Evolutionary conservation across 169 alveolate genomes (phyloP), one percentile per base, ranked within the genome.

Genomic region (Eimeria necatrix): DNA sequence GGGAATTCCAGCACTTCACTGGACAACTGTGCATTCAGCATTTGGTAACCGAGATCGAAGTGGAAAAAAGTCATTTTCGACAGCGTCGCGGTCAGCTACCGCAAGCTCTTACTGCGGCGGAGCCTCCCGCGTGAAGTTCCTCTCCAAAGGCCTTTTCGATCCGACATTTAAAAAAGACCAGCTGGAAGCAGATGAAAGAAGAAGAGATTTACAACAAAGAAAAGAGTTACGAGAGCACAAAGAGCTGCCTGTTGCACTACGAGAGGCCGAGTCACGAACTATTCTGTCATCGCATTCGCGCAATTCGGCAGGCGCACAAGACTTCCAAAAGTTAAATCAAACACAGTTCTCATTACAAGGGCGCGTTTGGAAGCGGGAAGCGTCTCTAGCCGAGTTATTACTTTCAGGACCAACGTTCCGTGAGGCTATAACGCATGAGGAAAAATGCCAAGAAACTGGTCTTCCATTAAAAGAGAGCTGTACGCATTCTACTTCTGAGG

Each of bases 401-500:
- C 90, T 81, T 24, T 59, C 73, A 22, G 90, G 90, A 64, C 90
- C 90, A 53, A 81, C 90, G 14, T 81, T 81, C 71, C 90, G 90
- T n/a, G 90, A 81, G 90, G 51, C 73, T 2, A 81, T 81, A 51
- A n/a, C 53, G 4, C 52, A 53, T 4, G 71, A 81, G 16, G 52
- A 0, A 56, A 53, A 52, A 46, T 9, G 26, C 26, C n/a, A 49
- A 7, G 49, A 41, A 59, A 22, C 46, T 16, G 32, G 10, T 26
- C 7, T 24, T 61, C 24, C 51, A 22, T 52, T 59, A 0, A 81
- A 61, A 26, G 10, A 60, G 26, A 80, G 52, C 68, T 52, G 24
- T 22, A 14, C 73, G 3, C 24, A 5, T 12, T 53, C 49, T 53
- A 59, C 71, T 10, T 48, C 24, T 4, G 52, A 81, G 71, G 52